Conservation (phyloP, 1,284 basidiomycete species). For the Marasmius tenuissimus region DNA sequence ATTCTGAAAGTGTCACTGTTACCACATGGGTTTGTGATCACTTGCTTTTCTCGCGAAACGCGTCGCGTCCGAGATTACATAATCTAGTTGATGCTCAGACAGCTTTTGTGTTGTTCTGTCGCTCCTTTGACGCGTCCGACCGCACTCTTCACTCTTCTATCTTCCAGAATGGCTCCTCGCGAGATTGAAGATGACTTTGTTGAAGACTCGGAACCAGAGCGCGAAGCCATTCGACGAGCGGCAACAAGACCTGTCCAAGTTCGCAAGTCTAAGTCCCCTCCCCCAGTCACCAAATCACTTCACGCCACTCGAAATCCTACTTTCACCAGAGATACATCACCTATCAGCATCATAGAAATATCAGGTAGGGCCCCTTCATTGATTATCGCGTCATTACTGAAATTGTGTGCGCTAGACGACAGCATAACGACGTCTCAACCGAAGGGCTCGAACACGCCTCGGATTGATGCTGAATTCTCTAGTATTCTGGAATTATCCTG, state of each 20-base stretch:
- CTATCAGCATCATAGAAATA: constrained; percentile 16
- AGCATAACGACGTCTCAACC: neutral
- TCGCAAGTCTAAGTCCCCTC: neutral
- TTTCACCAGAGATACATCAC: constrained; percentile 15
- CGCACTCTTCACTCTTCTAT: neutral
- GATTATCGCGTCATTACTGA: neutral
- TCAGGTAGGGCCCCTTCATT: constrained; percentile 14
- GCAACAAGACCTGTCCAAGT: neutral
- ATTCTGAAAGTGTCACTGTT: neutral
- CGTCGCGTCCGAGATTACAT: neutral
- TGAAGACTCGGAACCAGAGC: constrained; percentile 70
- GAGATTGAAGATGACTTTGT: constrained; percentile 41
- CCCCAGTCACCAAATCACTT: neutral
- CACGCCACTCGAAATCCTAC: neutral
- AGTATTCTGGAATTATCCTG: neutral
- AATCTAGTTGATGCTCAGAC: neutral
- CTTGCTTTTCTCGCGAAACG: neutral
- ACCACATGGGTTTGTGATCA: neutral
- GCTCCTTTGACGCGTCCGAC: neutral
- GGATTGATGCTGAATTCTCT: neutral
- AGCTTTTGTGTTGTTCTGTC: neutral
- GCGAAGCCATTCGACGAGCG: constrained; percentile 41
- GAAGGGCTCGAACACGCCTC: neutral
- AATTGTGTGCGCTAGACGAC: neutral
- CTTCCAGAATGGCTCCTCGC: constrained; percentile 3